Conservation (phyloP, 305 asterid genomes). For the Ruellia speciosa region DNA sequence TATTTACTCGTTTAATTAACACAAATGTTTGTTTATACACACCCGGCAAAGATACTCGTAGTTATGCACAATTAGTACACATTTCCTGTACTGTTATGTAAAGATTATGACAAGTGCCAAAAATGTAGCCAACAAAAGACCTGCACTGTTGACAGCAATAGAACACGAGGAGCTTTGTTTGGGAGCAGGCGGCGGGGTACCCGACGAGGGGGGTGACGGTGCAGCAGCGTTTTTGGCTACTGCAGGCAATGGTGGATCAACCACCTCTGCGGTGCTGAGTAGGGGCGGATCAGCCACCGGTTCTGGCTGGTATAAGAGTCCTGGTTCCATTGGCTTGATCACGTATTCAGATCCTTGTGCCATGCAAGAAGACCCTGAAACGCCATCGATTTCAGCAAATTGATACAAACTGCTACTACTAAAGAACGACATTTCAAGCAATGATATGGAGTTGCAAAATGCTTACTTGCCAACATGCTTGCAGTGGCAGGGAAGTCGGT, state of each 20-base stretch:
- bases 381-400: neutral
- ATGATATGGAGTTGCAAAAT: too few species aligned
- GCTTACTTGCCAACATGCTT: slow-evolving; percentile 56
- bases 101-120: neutral
- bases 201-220: neutral
- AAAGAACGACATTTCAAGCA: too few species aligned
- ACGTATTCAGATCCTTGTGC: neutral
- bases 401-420: too few species aligned
- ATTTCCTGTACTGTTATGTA: neutral
- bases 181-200: neutral
- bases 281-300: neutral
- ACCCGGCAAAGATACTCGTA: too few species aligned
- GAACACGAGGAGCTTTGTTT: neutral
- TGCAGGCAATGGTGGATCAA: neutral
- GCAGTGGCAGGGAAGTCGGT: slow-evolving; percentile 79
- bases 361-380: neutral
- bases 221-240: neutral
- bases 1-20: too few species aligned
- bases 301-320: neutral
- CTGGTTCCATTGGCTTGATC: neutral
- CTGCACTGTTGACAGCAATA: neutral
- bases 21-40: too few species aligned
- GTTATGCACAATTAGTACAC: too few species aligned
- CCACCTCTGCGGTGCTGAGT: neutral
- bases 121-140: neutral